Conservation (phyloP, 257 asterid genomes). For the Lycium barbarum region DNA sequence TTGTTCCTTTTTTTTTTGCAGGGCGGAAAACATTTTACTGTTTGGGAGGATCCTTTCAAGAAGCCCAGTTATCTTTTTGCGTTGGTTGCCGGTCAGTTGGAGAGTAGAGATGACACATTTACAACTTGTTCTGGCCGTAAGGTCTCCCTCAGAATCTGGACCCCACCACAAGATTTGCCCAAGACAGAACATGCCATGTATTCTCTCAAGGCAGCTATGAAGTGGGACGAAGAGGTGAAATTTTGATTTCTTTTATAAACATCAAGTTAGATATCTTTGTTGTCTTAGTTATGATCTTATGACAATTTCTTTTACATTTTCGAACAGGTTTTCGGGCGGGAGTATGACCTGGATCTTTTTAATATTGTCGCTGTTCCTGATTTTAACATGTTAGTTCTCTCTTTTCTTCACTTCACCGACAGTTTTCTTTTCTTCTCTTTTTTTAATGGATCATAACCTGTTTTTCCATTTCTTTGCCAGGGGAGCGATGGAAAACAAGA, state of each 20-base stretch:
- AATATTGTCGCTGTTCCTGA: slow-evolving; percentile 96
- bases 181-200: slow-evolving; percentile 97
- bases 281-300: slow-evolving; percentile 28
- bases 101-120: slow-evolving; percentile 84
- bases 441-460: slow-evolving; percentile 27
- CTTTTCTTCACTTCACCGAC: slow-evolving; percentile 19
- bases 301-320: slow-evolving; percentile 29
- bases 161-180: slow-evolving; percentile 88
- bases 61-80: slow-evolving; percentile 99
- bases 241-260: slow-evolving; percentile 30
- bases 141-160: slow-evolving; percentile 87
- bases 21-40: slow-evolving; percentile 80
- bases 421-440: neutral
- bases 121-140: slow-evolving; percentile 81
- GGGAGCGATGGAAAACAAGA: slow-evolving; percentile 99
- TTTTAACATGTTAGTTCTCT: slow-evolving; percentile 77
- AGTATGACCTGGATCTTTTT: slow-evolving; percentile 96
- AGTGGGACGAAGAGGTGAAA: slow-evolving; percentile 98
- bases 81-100: slow-evolving; percentile 92
- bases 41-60: slow-evolving; percentile 94
- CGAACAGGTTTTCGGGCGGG: slow-evolving; percentile 88
- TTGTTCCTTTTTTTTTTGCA: slow-evolving; percentile 32
- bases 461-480: slow-evolving; percentile 49
- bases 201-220: slow-evolving; percentile 96
- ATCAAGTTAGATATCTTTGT: slow-evolving; percentile 20